Base-by-base conservation (phyloP, 1,284 basidiomycete species). In the Marasmius fiardii region DNA sequence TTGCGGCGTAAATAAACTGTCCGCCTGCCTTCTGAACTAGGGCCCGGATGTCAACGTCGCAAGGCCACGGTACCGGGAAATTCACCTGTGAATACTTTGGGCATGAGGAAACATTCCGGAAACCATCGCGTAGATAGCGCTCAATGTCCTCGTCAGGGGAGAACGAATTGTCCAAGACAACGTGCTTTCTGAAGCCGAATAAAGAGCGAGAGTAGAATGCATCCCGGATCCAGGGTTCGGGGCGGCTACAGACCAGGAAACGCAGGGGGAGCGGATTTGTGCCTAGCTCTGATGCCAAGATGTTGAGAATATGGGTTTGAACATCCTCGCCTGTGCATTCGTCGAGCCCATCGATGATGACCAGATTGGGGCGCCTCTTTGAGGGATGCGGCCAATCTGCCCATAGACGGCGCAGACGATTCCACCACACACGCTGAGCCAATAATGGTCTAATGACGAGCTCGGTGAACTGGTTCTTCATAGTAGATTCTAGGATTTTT, bases 201-300 rank as follows among this genome's bases (percentile, higher is more conserved):
- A 53, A 23, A 14, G 31, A 26, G 18, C 5, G 11, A 10, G n/a
- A 8, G 2, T 45, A 4, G 21, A 53, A 45, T 18, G 64, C 65
- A 0, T 67, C 63, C 7, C 61, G 55, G 31, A 68, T 65, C 35
- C 62, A 63, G 0, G 64, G n/a, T n/a, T n/a, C n/a, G n/a, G n/a
- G n/a, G n/a, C n/a, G n/a, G n/a, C n/a, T n/a, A n/a, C n/a, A n/a
- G n/a, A 68, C 60, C 54, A 68, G 61, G 53, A 67, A 64, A 47
- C 63, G 63, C 3, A 68, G 54, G 2, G 66, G 66, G 0, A 65
- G n/a, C 2, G 16, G 39, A n/a, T 41, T 4, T 28, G 16, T 18
- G 26, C 44, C 23, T 26, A 33, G 28, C 24, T 12, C 28, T 4
- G 26, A 31, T 6, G 28, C 10, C 14, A 33, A 14, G 20, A 44